Evolutionary conservation across 2,329 filamentous ascomycete species (phyloP).

Genomic region (Fusarium azukiicola): DNA sequence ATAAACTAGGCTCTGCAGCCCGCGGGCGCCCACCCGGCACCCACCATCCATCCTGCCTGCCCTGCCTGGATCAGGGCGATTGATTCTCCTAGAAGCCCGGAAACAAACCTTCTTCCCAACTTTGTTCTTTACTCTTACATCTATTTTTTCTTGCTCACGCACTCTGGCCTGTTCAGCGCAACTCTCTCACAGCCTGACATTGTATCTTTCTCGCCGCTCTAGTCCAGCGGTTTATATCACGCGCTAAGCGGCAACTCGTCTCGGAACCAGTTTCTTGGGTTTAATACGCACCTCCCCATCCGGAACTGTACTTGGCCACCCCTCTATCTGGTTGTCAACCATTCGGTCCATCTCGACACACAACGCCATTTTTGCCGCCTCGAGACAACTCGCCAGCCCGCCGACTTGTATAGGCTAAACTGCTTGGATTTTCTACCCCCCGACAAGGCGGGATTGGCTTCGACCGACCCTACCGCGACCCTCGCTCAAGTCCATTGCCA

Average conservation of each 20-base stretch:
- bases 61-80: slow-evolving; percentile 40
- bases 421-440: slow-evolving; percentile 13
- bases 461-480: slow-evolving; percentile 42
- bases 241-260: slow-evolving; percentile 26
- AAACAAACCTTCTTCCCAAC: slow-evolving; percentile 50
- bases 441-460: slow-evolving; percentile 31
- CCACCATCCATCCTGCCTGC: slow-evolving; percentile 42
- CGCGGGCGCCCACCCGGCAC: slow-evolving; percentile 30
- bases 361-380: slow-evolving; percentile 34
- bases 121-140: slow-evolving; percentile 41
- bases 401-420: background rate
- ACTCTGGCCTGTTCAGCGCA: slow-evolving; percentile 11
- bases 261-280: slow-evolving; percentile 33
- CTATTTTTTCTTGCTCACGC: slow-evolving; percentile 29
- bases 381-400: slow-evolving; percentile 14
- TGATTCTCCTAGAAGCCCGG: slow-evolving; percentile 43
- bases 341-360: slow-evolving; percentile 29
- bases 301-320: slow-evolving; percentile 35
- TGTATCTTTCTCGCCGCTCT: background rate
- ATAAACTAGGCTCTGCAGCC: slow-evolving; percentile 38
- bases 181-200: slow-evolving; percentile 6
- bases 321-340: slow-evolving; percentile 34
- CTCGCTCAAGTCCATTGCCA: slow-evolving; percentile 44
- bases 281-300: slow-evolving; percentile 24
- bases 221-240: background rate